Evolutionary conservation across 805 yeast genomes (phyloP), one percentile per base, ranked within the genome.

Genomic region (Maudiozyma barnettii): DNA sequence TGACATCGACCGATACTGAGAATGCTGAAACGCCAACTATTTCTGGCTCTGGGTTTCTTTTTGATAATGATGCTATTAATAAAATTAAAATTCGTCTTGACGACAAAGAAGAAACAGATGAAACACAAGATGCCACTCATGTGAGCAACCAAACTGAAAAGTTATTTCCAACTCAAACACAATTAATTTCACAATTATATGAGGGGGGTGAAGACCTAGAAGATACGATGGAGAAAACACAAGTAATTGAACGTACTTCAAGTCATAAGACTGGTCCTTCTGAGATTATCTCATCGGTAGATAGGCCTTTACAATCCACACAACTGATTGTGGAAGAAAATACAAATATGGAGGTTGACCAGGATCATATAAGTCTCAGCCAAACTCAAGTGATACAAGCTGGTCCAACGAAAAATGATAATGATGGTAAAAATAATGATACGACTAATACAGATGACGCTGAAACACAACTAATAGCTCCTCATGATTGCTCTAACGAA

Each of bases 81-180:
- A 53, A 48, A 29, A 55, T 61, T 9, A 60, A 54, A 41, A 45
- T 51, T n/a, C 54, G 67, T 42, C 43, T 63, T 20, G 46, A 56
- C 30, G 53, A 49, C 2, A 44, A 35, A 20, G 20, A 3, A 6
- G 40, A 37, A 35, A 4, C 5, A n/a, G 38, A 35, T 8, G 19
- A 35, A 3, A 35, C 38, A 35, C 16, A 35, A 13, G 20, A 18
- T 8, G 9, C 38, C 5, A 35, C 38, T 16, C 19, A 18, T 16
- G 38, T 7, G 20, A 5, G 8, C 8, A 16, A n/a, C 7, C 3
- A 35, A 18, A 18, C 10, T 5, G 23, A 18, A 18, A 9, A 13
- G 6, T 12, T 37, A 4, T 13, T 29, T 41, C 14, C 21, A 18
- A 18, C 21, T 8, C 51, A 48, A 22, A 46, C 51, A 19, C 58